Base-by-base conservation (phyloP, 1,284 basidiomycete genomes). In the Caloboletus inedulis region DNA sequence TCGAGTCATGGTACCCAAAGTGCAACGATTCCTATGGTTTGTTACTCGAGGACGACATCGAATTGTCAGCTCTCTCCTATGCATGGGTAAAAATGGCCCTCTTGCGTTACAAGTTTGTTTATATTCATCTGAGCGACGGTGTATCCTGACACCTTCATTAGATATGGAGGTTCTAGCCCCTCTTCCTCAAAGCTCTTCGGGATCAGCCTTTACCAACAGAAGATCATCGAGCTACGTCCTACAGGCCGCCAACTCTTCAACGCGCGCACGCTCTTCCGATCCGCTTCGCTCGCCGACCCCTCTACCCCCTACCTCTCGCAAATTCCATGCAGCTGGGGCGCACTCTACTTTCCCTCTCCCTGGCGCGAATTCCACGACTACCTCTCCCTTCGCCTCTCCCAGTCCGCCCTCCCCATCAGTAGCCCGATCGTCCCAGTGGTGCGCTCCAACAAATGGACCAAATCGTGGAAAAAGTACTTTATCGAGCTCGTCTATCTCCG, bases 321-420 rank as follows among this genome's bases (percentile, higher is more conserved):
- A 55, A 81, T 91, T 13, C 91, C 90, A 1, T 93, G 91, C 69
- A 90, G 87, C 67, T 93, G 90, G 91, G 91, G 90, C n/a, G 91
- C 89, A 2, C 75, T 90, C 40, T 93, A 92, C 72, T 93, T 93
- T 65, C 90, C 91, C 3, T 81, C 89, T 58, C 84, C 86, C 59
- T 93, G 90, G 90, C 77, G 81, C 56, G 87, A 89, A 65, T 93
- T 93, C 65, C 89, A 93, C 68, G 71, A 75, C 43, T 93, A 89
- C 62, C 80, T 93, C 51, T 63, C 79, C 33, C 64, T 79, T 27
- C 82, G 90, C n/a, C 77, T 91, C 23, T 78, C 81, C 6, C 76
- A 80, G 52, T 50, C 64, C 33, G 64, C 67, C 43, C 60, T 81
- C 48, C 64, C 74, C 10, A 70, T 83, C 48, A 66, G 72, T 5